Base-by-base conservation (phyloP, 2,329 filamentous ascomycete genomes). In the Domatiomyces globalis region DNA sequence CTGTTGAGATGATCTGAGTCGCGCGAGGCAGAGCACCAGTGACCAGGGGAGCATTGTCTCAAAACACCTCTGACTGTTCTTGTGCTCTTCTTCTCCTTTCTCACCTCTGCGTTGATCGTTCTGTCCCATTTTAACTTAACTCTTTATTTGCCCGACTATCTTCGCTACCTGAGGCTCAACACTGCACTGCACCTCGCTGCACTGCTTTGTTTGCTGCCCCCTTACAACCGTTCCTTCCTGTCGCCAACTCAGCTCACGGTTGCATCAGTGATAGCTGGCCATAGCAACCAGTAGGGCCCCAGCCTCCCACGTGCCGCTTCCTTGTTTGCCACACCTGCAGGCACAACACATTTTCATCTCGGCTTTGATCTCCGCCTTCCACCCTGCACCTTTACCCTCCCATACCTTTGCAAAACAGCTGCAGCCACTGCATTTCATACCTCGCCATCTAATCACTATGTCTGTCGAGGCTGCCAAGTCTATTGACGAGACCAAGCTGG, bases 401-500 rank as follows among this genome's bases (percentile, higher is more conserved):
- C 64, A 65, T 65, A 67, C 67, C 62, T 66, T 60, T 62, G 60
- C 58, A 56, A 49, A 61, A 60, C 56, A 63, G 61, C 60, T 61
- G 51, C 44, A 45, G 12, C 22, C 7, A 33, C 52, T 53, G 63
- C 63, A 62, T 63, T 59, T 57, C 52, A 52, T 57, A 60, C 49
- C 44, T 49, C 29, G 49, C 53, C 49, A 15, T 39, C 36, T 51
- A 49, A 54, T 56, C 73, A 77, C 63, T 75, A 87, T 87, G 83
- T 80, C 84, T 72, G 83, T 87, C 65, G 59, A 59, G 51, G 75
- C 73, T 69, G 77, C 81, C 70, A 87, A 87, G 74, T 77, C 81
- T 66, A 74, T 78, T 63, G 81, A 81, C 68, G 77, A 79, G 71
- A 71, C 71, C 59, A 63, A 67, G 53, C 63, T 67, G 52, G 61